Evolutionary conservation across 2,329 filamentous ascomycete species (phyloP), one percentile per base, ranked within the genome.

Genomic region (Fusarium sublunatum): DNA sequence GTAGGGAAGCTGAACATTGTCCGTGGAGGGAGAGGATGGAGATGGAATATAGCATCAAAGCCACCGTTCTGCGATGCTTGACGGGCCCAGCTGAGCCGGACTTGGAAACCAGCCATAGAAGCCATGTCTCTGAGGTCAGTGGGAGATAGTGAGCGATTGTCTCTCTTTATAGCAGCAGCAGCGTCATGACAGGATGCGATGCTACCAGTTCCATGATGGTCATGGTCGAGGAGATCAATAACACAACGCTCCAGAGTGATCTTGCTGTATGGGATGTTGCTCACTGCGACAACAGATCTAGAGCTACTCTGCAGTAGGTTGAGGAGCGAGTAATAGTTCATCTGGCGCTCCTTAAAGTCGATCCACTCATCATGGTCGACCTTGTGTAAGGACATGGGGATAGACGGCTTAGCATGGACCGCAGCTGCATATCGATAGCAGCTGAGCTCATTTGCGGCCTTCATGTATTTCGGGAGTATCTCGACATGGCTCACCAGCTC

Each of bases 51-150:
- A 15, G 65, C 71, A 25, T 74, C 72, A 0, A 74, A 19, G 1
- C 61, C 69, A 11, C 72, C 72, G 1, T 44, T 50, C n/a, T 70
- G 71, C 7, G 62, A 59, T 19, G 53, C 19, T 36, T 79, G 79
- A 13, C 75, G 71, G 0, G 82, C 83, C 61, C 81, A 82, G 50
- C 76, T 76, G 4, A 76, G 63, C 19, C 83, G 78, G 19, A 83
- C 81, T 24, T 77, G 69, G 56, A 80, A 84, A n/a, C 81, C 81
- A 12, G 75, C 67, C 19, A 66, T 61, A 29, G 74, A 6, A 5
- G 68, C 69, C 1, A 76, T 28, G 3, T 64, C 44, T 1, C 50
- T 57, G 6, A 73, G 41, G 4, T 71, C 1, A 64, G 55, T 1
- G 61, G 64, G 2, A 63, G 54, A 1, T 60, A 65, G 4, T 52